phyloP scores from a whole-genome alignment of 148 eudicot species.

The Fagopyrum tataricum region DNA sequence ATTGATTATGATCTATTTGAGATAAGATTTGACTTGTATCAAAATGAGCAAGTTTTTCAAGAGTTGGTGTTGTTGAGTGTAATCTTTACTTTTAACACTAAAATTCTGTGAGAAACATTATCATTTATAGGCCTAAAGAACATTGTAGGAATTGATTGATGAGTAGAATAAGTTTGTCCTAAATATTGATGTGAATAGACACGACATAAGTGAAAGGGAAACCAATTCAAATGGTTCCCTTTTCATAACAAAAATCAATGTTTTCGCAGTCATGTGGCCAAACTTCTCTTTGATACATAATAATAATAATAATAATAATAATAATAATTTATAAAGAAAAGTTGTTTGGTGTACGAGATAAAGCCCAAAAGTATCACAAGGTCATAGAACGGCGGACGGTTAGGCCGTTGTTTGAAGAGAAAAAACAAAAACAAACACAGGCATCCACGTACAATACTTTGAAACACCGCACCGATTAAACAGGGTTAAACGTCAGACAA shows the following conservation, averaged over 20 bases:
- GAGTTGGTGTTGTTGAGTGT: neutral
- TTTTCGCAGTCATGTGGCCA: neutral
- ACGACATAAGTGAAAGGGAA: neutral
- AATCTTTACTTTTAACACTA: neutral
- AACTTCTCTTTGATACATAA: too few relatives aligned
- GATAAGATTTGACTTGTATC: neutral
- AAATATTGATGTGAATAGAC: neutral
- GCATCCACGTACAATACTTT: too few relatives aligned
- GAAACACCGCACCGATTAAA: too few relatives aligned
- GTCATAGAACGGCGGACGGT: too few relatives aligned
- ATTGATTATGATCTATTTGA: neutral
- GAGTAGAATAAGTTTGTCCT: neutral
- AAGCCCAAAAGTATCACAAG: too few relatives aligned
- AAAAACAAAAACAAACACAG: too few relatives aligned
- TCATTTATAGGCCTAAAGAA: neutral
- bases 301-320: too few relatives aligned
- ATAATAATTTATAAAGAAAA: too few relatives aligned
- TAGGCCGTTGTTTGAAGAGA: too few relatives aligned
- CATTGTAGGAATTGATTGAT: neutral
- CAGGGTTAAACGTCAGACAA: too few relatives aligned
- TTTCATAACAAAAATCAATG: neutral
- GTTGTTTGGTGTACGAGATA: too few relatives aligned
- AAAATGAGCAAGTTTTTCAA: neutral
- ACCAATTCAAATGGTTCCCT: neutral
- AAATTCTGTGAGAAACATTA: constrained; percentile 5